phyloP scores from a whole-genome alignment of 2,329 filamentous ascomycete species.

The Thermothelomyces thermophilus region DNA sequence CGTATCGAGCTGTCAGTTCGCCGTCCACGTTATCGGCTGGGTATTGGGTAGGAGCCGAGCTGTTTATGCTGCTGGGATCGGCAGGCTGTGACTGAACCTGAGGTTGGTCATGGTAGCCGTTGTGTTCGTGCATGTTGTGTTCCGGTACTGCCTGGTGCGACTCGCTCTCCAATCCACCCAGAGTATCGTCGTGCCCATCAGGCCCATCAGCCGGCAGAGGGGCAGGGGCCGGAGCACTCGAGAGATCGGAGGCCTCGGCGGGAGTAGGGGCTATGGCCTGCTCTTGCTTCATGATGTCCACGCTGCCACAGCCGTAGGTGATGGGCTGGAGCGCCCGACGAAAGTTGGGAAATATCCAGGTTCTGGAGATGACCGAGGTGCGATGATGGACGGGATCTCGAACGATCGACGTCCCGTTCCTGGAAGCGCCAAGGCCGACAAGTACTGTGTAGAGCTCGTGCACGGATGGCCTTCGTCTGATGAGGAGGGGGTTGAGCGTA shows the following conservation, averaged over 20 bases:
- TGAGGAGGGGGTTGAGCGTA: conserved; percentile 3
- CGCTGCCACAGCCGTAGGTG: conserved; percentile 47
- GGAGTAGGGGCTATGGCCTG: conserved; percentile 3
- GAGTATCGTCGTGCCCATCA: conserved; percentile 42
- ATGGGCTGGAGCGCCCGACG: conserved; percentile 45
- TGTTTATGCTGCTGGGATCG: conserved; percentile 41
- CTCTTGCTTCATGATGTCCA: conserved; percentile 44
- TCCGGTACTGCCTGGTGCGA: conserved; percentile 31
- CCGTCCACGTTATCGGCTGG: conserved; percentile 28
- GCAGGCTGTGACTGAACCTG: conserved; percentile 44
- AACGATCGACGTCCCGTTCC: not conserved
- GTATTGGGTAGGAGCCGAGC: conserved; percentile 36
- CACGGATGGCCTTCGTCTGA: conserved; percentile 13
- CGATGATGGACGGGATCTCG: not conserved
- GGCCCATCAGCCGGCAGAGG: conserved; percentile 31
- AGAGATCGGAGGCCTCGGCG: not conserved
- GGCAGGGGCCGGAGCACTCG: conserved; percentile 15
- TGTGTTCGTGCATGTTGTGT: conserved; percentile 27
- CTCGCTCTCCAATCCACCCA: conserved; percentile 44
- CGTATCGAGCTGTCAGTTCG: conserved; percentile 40
- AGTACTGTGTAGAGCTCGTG: not conserved
- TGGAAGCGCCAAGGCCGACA: not conserved
- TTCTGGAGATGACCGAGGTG: conserved; percentile 25
- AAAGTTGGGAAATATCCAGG: conserved; percentile 48
- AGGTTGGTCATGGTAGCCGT: conserved; percentile 29